Evolutionary conservation across 2,329 filamentous ascomycete species (phyloP), one percentile per base, ranked within the genome.

Genomic region (Dothistroma pini): DNA sequence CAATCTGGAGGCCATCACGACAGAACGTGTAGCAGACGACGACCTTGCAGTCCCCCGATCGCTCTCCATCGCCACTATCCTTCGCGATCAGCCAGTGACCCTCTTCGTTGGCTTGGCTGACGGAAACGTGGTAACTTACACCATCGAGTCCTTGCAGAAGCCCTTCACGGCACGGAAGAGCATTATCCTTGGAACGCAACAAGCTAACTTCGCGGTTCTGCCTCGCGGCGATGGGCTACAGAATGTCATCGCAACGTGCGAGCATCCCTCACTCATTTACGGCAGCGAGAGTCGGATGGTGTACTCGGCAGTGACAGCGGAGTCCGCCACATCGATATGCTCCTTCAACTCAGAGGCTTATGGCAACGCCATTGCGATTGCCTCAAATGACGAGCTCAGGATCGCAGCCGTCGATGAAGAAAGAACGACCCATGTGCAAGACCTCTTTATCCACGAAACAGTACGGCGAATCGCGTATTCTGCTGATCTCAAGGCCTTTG

Each of bases 241-340:
- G 72, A 96, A 90, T 68, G 87, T 99, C 0, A 96, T 99, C 73
- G 91, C 92, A 0, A 96, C 91, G 0, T 96, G 92, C 60, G 95
- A 99, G 70, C 91, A 97, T 71, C 90, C 95, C 0, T 97, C 91
- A 65, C 77, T 99, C 58, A 96, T 99, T 54, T 97, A 99, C 72
- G 90, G 89, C 9, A 87, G 88, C 0, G 92, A 97, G 72, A 91
- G 90, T 0, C 85, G 93, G 22, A 89, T 97, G 47, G 86, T 96
- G 0, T 99, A 96, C 77, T 96, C 93, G 4, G 93, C 95, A 1
- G 91, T 97, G 1, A 96, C 93, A 12, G 91, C 93, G 2, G 90
- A 96, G 63, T 88, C 92, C 64, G 90, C 91, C 0, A 88, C 87
- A 0, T 88, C 86, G 53, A 87, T 97, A 6, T 95, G 90, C 63